These are phyloP conservation scores for Dipteronia sinensis DNA, from an alignment of 345 rosid species.

Conservation along the genomic window DNA sequence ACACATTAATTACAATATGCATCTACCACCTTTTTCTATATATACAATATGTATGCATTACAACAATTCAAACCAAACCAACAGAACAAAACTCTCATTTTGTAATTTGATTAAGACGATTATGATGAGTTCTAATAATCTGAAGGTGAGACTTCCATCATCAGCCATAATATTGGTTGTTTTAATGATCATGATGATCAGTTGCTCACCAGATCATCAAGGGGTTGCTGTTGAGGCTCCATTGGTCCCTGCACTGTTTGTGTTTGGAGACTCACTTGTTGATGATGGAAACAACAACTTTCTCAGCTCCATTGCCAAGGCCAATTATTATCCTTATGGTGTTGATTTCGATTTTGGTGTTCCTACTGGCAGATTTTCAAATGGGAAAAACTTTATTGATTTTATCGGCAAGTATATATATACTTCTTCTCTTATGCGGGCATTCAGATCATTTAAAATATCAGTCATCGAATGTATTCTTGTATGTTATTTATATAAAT, in stretches of 20 bases:
- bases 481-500: no score
- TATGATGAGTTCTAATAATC: slow-evolving; percentile 1
- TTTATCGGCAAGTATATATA: slow-evolving; percentile 47
- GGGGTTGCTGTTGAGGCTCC: slow-evolving; percentile 30
- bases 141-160: slow-evolving; percentile 3
- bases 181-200: slow-evolving; percentile 24
- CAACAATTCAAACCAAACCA: no score
- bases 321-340: slow-evolving; percentile 83
- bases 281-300: slow-evolving; percentile 85
- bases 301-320: slow-evolving; percentile 60
- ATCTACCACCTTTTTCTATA: no score
- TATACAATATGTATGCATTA: no score
- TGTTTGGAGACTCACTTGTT: slow-evolving; percentile 85
- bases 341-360: slow-evolving; percentile 59
- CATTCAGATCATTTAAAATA: no score
- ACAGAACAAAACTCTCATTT: no score
- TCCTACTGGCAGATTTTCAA: slow-evolving; percentile 77
- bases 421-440: not conserved
- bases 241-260: slow-evolving; percentile 68
- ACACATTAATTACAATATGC: not conserved
- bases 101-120: not conserved
- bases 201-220: slow-evolving; percentile 15
- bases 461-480: no score
- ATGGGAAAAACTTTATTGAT: slow-evolving; percentile 67
- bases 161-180: slow-evolving; percentile 15